Evolutionary conservation across 495 filamentous ascomycete species (phyloP), one percentile per base, ranked within the genome.

Genomic region (Aspergillus leporis): DNA sequence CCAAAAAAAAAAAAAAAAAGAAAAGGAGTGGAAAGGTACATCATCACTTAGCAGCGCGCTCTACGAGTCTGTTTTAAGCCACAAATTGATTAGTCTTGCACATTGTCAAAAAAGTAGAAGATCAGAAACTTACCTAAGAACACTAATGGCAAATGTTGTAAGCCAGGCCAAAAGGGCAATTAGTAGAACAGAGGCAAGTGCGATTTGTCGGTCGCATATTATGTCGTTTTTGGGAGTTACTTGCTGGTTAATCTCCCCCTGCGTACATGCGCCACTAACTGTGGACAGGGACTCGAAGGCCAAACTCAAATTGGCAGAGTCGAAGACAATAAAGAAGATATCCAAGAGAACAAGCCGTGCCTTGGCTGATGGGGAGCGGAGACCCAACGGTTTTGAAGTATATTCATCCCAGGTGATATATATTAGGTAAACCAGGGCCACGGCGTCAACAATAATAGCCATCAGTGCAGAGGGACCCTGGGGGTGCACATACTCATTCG

Each of bases 321-420:
- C 91, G 71, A 98, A 96, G 28, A 97, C 90, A 62, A 98, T 95
- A 70, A 98, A 98, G 69, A 97, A 83, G 3, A 98, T 80, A 74
- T 98, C 94, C 59, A 97, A 82, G 56, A 98, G 84, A 52, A 97
- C 83, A 32, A 98, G 82, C 21, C 89, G 83, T 63, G 96, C 87
- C 68, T 98, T 98, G 21, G 91, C 87, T 36, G 84, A 86, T 2
- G 91, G 85, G 6, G 85, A 85, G 28, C 94, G 88, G 56, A 98
- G 77, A 5, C 94, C 94, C 32, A 98, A 77, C 4, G 94, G 94
- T 67, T 97, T 95, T 18, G 91, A 87, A 4, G 90, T 93, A 72
- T 96, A 98, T 73, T 98, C 94, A 70, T 98, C 94, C 73, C 87
- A 97, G 3, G 92, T 96, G 71, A 98, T 93, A 71, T 96, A 98